Evolutionary conservation across 2,329 filamentous ascomycete species (phyloP).

Genomic region (Aschersonia sp.): DNA sequence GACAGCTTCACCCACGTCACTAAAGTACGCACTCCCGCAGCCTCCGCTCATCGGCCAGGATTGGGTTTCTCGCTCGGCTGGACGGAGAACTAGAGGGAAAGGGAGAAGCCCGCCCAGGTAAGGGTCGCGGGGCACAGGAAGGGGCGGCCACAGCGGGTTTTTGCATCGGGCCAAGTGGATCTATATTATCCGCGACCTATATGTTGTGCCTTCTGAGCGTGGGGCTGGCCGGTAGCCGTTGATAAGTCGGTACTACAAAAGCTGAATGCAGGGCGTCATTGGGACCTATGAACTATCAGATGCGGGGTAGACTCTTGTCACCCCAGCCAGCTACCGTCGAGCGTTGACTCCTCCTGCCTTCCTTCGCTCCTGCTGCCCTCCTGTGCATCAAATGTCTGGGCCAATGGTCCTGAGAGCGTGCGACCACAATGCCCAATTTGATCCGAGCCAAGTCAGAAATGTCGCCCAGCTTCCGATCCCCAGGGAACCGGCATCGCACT

Average conservation of each 20-base stretch:
- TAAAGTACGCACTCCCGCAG: background rate
- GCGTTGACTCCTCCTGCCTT: no score
- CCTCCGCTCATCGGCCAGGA: conserved; percentile 14
- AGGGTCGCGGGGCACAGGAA: no score
- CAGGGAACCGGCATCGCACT: no score
- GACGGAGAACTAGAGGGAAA: conserved; percentile 10
- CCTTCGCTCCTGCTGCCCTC: no score
- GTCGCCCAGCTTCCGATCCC: no score
- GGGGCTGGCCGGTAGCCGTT: background rate
- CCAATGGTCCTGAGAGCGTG: no score
- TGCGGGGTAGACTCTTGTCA: background rate
- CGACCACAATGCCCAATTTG: no score
- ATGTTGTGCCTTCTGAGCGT: background rate
- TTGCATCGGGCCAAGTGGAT: background rate
- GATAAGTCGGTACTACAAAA: background rate
- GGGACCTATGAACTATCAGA: background rate
- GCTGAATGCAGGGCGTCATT: background rate
- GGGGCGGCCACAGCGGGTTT: no score
- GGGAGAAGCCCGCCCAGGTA: no score
- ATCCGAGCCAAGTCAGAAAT: no score
- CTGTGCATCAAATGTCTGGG: no score
- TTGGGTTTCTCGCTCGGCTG: conserved; percentile 18
- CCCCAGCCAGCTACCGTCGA: no score
- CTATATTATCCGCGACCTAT: background rate
- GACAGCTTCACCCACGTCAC: background rate